Percentiles rank a stretch among this genome's conserved stretches.
Evolutionary conservation across 2,329 filamentous ascomycete genomes (phyloP).

Genomic region (Aspergillus neotritici): DNA sequence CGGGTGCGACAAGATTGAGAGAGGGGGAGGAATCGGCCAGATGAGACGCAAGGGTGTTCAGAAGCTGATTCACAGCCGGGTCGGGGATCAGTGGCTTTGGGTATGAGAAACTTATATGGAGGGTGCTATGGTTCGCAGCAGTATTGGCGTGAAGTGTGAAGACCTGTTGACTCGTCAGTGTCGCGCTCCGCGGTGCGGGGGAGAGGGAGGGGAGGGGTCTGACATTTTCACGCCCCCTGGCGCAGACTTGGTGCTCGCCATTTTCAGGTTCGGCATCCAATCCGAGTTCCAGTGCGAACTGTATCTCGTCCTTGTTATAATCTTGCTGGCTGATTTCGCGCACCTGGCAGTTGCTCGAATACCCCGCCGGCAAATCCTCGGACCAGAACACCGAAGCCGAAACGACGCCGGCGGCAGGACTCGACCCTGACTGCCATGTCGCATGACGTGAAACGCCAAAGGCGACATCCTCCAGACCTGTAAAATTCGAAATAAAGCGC

Average conservation of each 20-base stretch:
- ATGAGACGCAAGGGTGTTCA: slow-evolving; percentile 12
- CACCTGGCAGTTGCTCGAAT: slow-evolving; percentile 1
- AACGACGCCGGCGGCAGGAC: slow-evolving; percentile 5
- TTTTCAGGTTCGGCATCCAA: slow-evolving; percentile 12
- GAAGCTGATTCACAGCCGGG: slow-evolving; percentile 16
- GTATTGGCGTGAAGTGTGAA: slow-evolving; percentile 14
- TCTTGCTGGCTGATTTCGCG: slow-evolving; percentile 11
- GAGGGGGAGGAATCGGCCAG: slow-evolving; percentile 12
- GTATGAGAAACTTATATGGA: slow-evolving; percentile 16
- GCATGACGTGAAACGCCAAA: slow-evolving; percentile 14
- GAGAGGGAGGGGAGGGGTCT: slow-evolving; percentile 8
- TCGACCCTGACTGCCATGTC: slow-evolving; percentile 3
- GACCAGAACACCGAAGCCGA: slow-evolving; percentile 10
- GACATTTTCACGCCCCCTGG: slow-evolving; percentile 8
- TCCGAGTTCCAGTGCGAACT: slow-evolving; percentile 19
- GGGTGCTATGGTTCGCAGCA: not conserved
- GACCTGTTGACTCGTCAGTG: slow-evolving; percentile 11
- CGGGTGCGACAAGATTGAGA: slow-evolving; percentile 1
- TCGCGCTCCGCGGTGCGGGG: not conserved
- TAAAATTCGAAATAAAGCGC: slow-evolving; percentile 20
- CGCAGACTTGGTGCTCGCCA: slow-evolving; percentile 6
- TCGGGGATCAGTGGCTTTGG: slow-evolving; percentile 15
- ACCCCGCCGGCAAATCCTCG: not conserved
- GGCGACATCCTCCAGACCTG: slow-evolving; percentile 23
- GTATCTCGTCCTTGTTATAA: slow-evolving; percentile 14